phyloP scores from a whole-genome alignment of 1,284 basidiomycete genomes.

The Cutaneotrichosporon dermatis region DNA sequence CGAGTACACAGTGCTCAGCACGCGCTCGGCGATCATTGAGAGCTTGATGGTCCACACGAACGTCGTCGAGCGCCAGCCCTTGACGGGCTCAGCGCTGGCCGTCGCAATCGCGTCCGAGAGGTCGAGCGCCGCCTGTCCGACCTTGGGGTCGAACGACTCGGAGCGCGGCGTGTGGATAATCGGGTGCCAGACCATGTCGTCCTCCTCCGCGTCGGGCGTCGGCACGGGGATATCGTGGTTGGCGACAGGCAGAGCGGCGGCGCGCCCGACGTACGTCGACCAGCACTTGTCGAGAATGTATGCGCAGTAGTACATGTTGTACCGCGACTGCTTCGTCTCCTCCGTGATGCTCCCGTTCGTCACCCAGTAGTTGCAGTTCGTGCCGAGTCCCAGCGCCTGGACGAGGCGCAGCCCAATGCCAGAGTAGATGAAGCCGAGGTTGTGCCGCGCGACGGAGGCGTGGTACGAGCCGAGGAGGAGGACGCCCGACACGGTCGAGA shows the following conservation, averaged over 20 bases:
- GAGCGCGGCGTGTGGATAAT: conserved; percentile 10
- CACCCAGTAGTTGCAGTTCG: conserved; percentile 32
- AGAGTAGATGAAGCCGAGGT: conserved; percentile 26
- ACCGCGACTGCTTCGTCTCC: conserved; percentile 23
- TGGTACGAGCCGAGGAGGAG: conserved; percentile 33
- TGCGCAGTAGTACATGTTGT: conserved; percentile 26
- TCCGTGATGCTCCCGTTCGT: conserved; percentile 28
- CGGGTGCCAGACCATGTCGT: conserved; percentile 22
- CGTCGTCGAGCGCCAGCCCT: conserved; percentile 22
- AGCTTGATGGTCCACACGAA: conserved; percentile 22
- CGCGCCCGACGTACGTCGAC: conserved; percentile 31
- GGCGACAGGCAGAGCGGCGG: conserved; percentile 14
- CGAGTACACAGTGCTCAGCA: conserved; percentile 18
- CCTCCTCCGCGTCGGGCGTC: conserved; percentile 12
- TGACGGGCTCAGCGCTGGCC: conserved; percentile 13
- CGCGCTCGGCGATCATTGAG: conserved; percentile 22
- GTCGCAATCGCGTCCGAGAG: conserved; percentile 11
- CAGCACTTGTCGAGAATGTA: conserved; percentile 36
- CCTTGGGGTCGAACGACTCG: conserved; percentile 9
- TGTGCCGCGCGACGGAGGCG: conserved; percentile 22
- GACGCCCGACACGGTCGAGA: conserved; percentile 33
- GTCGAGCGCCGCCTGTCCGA: conserved; percentile 8
- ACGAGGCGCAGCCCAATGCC: conserved; percentile 23
- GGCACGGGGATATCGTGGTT: conserved; percentile 23
- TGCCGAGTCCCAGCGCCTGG: conserved; percentile 29